Evolutionary conservation across 306 rosid genomes (phyloP).

Genomic region (Lotus japonicus): DNA sequence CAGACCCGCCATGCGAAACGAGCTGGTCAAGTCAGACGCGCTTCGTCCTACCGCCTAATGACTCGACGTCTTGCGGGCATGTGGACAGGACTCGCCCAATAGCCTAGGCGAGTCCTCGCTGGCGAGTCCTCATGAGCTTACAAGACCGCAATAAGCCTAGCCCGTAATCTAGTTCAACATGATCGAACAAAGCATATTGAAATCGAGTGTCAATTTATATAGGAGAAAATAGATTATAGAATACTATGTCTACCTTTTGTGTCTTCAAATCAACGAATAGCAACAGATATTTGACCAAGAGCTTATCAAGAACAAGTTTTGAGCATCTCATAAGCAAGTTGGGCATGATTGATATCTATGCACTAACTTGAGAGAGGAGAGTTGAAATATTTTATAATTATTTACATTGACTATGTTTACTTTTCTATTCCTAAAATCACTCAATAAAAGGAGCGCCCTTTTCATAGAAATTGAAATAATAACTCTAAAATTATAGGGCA

Average conservation of each 20-base stretch:
- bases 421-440: too few relatives aligned
- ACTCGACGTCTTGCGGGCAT: too few relatives aligned
- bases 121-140: too few relatives aligned
- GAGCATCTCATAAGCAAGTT: background rate
- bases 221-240: background rate
- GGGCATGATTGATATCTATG: background rate
- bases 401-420: too few relatives aligned
- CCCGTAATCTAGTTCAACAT: background rate
- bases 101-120: too few relatives aligned
- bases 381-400: background rate
- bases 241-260: background rate
- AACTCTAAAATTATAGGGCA: too few relatives aligned
- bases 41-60: too few relatives aligned
- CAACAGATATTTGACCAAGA: background rate
- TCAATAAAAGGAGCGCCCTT: too few relatives aligned
- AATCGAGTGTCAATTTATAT: background rate
- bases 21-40: too few relatives aligned
- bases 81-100: too few relatives aligned
- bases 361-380: background rate
- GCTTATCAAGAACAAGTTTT: background rate
- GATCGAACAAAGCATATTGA: background rate
- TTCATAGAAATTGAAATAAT: too few relatives aligned
- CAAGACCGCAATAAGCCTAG: background rate
- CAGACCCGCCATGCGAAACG: too few relatives aligned
- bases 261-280: background rate